Percentiles rank a stretch among this genome's conserved stretches.
Conservation (phyloP, 1,139 yeast species). For the Candida glucosophila region DNA sequence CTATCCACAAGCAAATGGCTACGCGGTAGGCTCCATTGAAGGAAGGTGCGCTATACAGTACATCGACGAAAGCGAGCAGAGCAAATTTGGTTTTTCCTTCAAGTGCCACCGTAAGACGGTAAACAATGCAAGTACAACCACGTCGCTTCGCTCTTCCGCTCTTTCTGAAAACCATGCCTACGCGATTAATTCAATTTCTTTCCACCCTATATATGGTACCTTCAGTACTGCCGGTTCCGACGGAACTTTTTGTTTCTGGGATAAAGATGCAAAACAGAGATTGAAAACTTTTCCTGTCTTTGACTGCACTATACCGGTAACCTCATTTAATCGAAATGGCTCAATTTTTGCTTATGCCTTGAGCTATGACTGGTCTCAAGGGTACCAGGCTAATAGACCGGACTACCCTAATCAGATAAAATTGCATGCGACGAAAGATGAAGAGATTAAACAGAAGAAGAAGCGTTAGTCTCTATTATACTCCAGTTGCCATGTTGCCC, state of each 20-base stretch:
- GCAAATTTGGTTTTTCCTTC: constrained; percentile 72
- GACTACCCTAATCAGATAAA: constrained; percentile 71
- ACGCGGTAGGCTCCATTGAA: constrained; percentile 87
- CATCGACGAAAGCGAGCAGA: constrained; percentile 74
- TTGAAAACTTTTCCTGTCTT: constrained; percentile 72
- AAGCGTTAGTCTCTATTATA: constrained; percentile 25
- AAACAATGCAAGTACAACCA: constrained; percentile 20
- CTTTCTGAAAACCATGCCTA: constrained; percentile 48
- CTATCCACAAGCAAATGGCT: constrained; percentile 85
- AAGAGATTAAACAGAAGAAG: constrained; percentile 77
- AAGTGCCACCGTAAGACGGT: constrained; percentile 78
- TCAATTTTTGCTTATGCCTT: constrained; percentile 83
- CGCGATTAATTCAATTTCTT: constrained; percentile 70
- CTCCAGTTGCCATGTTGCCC: constrained; percentile 1
- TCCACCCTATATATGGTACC: constrained; percentile 89
- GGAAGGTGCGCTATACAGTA: constrained; percentile 97
- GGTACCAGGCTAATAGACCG: constrained; percentile 67
- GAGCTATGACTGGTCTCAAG: constrained; percentile 94
- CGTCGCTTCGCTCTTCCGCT: constrained; percentile 21
- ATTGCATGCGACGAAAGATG: constrained; percentile 78
- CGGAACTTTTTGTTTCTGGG: constrained; percentile 95
- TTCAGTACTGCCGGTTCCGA: constrained; percentile 93
- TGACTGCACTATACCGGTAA: constrained; percentile 66
- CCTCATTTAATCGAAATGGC: constrained; percentile 80
- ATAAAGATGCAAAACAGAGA: constrained; percentile 85